Evolutionary conservation across 441 rosid species (phyloP), one percentile per base, ranked within the genome.

Genomic region (Brassica hybrid): DNA sequence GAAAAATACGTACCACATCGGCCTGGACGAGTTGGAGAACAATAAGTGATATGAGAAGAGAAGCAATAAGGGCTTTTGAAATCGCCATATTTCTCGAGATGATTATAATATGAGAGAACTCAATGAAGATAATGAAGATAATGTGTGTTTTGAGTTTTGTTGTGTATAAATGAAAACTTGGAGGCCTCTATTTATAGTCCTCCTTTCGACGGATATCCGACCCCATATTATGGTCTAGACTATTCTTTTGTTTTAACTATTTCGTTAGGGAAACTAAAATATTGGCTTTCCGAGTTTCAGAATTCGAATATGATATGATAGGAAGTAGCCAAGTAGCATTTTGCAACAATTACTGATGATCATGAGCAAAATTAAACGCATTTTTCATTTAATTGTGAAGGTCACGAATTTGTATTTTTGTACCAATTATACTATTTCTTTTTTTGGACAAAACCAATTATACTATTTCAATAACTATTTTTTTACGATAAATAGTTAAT

Each of bases 11-110:
- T 74, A 85, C 88, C 77, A 70, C 12, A 76, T 81, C 86, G 54
- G 92, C 91, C n/a, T 84, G 84, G 14, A 80, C 89, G 19, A 82
- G 80, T 60, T 77, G 77, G 72, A 88, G 84, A 70, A 86, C 58
- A 59, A 87, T 84, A 66, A 88, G 86, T 67, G 86, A 88, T 69
- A 93, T 18, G 77, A 91, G 82, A 74, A 89, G 72, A 6, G 85
- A 85, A 73, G 86, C 91, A 56, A 85, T 36, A 65, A 87, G 77
- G 78, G 80, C 67, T 76, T 80, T 88, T 50, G 87, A 67, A 70
- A 80, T 62, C 67, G 91, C 86, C 97, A 89, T 92, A 12, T 57
- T 71, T 34, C 57, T 48, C 50, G 3, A 67, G 78, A 45, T 25
- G 60, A n/a, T n/a, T 30, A 17, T 32, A n/a, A 45, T 41, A 72